Evolutionary conservation across 2,329 filamentous ascomycete species (phyloP).

Genomic region (Apiospora kogelbergensis): DNA sequence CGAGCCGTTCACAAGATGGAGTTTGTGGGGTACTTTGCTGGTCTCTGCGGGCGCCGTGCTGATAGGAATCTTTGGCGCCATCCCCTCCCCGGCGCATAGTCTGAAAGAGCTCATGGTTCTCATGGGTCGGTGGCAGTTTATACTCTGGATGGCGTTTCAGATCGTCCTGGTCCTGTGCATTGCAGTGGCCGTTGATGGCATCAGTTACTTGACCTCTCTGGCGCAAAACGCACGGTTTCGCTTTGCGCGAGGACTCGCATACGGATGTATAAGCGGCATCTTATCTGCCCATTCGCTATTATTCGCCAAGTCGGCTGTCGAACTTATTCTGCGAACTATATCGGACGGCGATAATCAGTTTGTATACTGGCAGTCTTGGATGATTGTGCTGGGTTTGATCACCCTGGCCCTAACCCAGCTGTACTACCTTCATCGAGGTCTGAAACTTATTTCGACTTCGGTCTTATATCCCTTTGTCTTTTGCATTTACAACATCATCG

Average conservation of each 20-base stretch:
- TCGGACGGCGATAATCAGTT: slow-evolving; percentile 90
- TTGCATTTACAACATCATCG: slow-evolving; percentile 98
- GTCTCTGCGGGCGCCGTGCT: slow-evolving; percentile 86
- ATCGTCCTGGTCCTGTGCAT: slow-evolving; percentile 70
- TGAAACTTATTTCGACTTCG: slow-evolving; percentile 93
- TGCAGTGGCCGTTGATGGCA: slow-evolving; percentile 60
- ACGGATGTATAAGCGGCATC: slow-evolving; percentile 88
- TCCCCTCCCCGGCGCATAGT: slow-evolving; percentile 88
- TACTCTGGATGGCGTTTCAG: slow-evolving; percentile 87
- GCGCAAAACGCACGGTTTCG: slow-evolving; percentile 67
- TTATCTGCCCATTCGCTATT: slow-evolving; percentile 91
- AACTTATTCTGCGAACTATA: slow-evolving; percentile 84
- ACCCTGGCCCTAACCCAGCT: slow-evolving; percentile 83
- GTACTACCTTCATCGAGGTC: slow-evolving; percentile 90
- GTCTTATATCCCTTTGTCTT: slow-evolving; percentile 96
- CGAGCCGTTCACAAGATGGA: slow-evolving; percentile 93
- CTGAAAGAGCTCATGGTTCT: slow-evolving; percentile 78
- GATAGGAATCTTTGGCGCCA: slow-evolving; percentile 91
- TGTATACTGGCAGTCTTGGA: slow-evolving; percentile 91
- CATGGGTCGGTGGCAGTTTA: slow-evolving; percentile 71
- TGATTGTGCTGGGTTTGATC: slow-evolving; percentile 80
- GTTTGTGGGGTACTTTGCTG: slow-evolving; percentile 83
- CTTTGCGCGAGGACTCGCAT: slow-evolving; percentile 78
- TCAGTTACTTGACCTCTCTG: slow-evolving; percentile 50
- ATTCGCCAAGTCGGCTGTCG: slow-evolving; percentile 94